A percentile compares a stretch with the other conserved stretches of the same genome.
Evolutionary conservation across 1,284 basidiomycete species (phyloP).

Genomic region (Filobasidium uniguttulatum): DNA sequence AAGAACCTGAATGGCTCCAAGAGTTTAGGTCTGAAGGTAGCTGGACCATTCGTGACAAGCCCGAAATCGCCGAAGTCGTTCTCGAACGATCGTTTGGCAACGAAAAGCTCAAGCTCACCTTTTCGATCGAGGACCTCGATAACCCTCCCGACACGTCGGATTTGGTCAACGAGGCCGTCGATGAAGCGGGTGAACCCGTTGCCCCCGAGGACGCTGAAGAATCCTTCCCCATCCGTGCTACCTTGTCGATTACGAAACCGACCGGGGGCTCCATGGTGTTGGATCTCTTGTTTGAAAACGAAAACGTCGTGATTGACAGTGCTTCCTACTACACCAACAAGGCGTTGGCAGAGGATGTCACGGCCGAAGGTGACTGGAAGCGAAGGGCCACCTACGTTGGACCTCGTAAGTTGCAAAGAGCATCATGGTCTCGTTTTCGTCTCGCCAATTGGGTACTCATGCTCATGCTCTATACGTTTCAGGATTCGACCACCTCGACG

Average conservation of each 20-base stretch:
- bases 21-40: slow-evolving; percentile 58
- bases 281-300: slow-evolving; percentile 70
- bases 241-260: slow-evolving; percentile 65
- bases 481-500: slow-evolving; percentile 80
- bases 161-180: slow-evolving; percentile 1
- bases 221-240: slow-evolving; percentile 56
- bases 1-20: slow-evolving; percentile 60
- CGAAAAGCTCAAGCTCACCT: slow-evolving; percentile 46
- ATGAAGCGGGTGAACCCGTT: slow-evolving; percentile 16
- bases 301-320: slow-evolving; percentile 74
- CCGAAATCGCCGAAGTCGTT: slow-evolving; percentile 68
- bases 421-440: no score
- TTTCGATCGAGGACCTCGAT: slow-evolving; percentile 37
- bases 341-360: slow-evolving; percentile 60
- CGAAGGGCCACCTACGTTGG: slow-evolving; percentile 83
- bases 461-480: background rate
- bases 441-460: background rate
- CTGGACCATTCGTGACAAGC: slow-evolving; percentile 68
- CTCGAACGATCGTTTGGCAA: slow-evolving; percentile 76
- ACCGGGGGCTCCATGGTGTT: slow-evolving; percentile 55
- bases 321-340: slow-evolving; percentile 68
- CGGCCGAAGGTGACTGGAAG: slow-evolving; percentile 84
- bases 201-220: slow-evolving; percentile 32
- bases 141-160: slow-evolving; percentile 18
- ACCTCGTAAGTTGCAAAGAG: slow-evolving; percentile 56